Evolutionary conservation across 2,329 filamentous ascomycete species (phyloP), one percentile per base, ranked within the genome.

Genomic region (Dactylonectria estremocensis): DNA sequence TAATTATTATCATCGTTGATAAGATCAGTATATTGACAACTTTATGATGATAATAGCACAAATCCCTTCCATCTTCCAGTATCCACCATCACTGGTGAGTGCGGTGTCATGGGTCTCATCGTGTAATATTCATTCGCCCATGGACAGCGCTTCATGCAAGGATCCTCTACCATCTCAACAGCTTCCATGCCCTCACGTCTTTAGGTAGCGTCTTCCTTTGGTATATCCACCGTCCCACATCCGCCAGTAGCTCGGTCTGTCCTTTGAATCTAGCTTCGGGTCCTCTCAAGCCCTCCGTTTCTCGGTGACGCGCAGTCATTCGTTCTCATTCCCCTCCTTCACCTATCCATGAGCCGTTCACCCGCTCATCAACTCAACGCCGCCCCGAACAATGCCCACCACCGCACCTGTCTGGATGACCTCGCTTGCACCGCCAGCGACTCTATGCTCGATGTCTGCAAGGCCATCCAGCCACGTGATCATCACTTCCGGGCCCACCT

Each of bases 381-480:
- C 96, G 63, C 89, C 92, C 68, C 96, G 87, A 48, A 99, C 89
- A 5, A 97, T 93, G 1, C 95, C 96, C 11, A 98, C 94, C 52
- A 98, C 86, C 0, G 95, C 96, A 7, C 96, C 95, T 0, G 96
- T 98, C 84, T 99, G 96, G 66, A 99, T 89, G 6, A 86, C 84
- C 83, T 99, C 96, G 66, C 91, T 95, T 1, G 93, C 95, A 22
- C 96, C 96, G 49, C 94, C 93, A 37, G 95, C 93, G 6, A 99
- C 85, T 69, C 96, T 87, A 82, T 97, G 97, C 84, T 99, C 96
- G 59, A 99, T 93, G 74, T 98, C 93, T 0, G 95, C 95, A 62
- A 99, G 83, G 0, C 95, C 95, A 67, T 96, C 92, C 68, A 99
- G 84, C 96, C 96, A 99, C 3, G 91, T 89, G 59, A 98, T 92